These are phyloP conservation scores for Globisporangium abappressorium DNA, from an alignment of 352 stramenopile genomes.

Conservation along the genomic window DNA sequence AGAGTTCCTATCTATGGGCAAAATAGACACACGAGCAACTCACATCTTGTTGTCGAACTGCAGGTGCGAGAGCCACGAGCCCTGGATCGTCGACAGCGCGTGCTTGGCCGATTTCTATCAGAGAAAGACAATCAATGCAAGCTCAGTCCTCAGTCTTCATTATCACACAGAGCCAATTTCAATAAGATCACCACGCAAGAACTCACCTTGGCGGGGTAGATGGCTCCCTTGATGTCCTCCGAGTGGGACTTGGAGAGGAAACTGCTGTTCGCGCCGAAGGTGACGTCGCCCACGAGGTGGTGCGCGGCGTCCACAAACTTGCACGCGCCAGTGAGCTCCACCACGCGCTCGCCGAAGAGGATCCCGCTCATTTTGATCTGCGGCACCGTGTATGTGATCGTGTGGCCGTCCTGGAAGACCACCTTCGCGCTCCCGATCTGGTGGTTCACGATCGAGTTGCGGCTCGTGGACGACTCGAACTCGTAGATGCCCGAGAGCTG, in stretches of 20 bases:
- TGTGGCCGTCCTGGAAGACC: slow-evolving; percentile 48
- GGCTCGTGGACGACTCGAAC: slow-evolving; percentile 65
- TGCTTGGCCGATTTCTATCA: slow-evolving; percentile 46
- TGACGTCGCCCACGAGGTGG: slow-evolving; percentile 45
- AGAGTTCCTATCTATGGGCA: background rate
- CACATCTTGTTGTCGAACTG: slow-evolving; percentile 67
- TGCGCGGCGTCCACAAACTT: slow-evolving; percentile 49
- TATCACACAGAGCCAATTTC: background rate
- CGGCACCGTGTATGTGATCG: slow-evolving; percentile 63
- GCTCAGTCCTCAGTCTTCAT: no score
- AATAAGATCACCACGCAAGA: background rate
- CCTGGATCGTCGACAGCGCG: slow-evolving; percentile 38
- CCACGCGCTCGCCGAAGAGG: slow-evolving; percentile 64
- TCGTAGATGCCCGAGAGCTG: slow-evolving; percentile 57
- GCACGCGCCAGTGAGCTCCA: slow-evolving; percentile 55
- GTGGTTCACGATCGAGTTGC: slow-evolving; percentile 69
- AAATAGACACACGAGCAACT: slow-evolving; percentile 3
- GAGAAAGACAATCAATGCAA: background rate
- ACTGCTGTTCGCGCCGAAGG: slow-evolving; percentile 60
- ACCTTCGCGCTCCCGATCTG: slow-evolving; percentile 44
- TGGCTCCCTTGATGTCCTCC: slow-evolving; percentile 74
- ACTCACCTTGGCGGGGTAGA: slow-evolving; percentile 43
- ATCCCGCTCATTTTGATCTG: slow-evolving; percentile 83
- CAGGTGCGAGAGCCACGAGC: slow-evolving; percentile 71
- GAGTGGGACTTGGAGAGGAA: slow-evolving; percentile 64